phyloP scores from a whole-genome alignment of 2,329 filamentous ascomycete genomes.

The Aspergillus glaucus region DNA sequence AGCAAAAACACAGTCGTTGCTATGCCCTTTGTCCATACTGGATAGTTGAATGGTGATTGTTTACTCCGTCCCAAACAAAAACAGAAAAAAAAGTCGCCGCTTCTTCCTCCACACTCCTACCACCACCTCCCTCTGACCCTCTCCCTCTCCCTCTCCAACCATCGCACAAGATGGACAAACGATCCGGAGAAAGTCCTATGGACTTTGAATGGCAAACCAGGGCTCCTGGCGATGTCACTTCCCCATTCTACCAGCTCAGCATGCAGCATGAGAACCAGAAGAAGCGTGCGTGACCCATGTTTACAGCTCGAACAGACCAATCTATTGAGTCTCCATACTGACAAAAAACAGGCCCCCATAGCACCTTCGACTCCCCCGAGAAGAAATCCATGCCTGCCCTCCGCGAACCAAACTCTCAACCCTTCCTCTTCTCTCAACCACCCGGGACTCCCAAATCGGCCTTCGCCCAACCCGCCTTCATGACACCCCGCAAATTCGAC shows the following conservation, averaged over 20 bases:
- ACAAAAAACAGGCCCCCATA: slow-evolving; percentile 30
- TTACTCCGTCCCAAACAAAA: slow-evolving; percentile 1
- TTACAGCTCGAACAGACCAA: background rate
- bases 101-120: slow-evolving; percentile 18
- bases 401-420: slow-evolving; percentile 45
- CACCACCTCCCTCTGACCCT: slow-evolving; percentile 4
- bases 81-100: background rate
- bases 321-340: background rate
- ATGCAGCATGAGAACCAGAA: slow-evolving; percentile 36
- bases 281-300: slow-evolving; percentile 34
- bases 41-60: background rate
- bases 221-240: slow-evolving; percentile 40
- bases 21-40: background rate
- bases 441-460: slow-evolving; percentile 25
- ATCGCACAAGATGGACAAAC: slow-evolving; percentile 27
- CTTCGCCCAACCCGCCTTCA: slow-evolving; percentile 40
- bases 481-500: slow-evolving; percentile 44
- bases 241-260: slow-evolving; percentile 44
- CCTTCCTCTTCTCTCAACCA: slow-evolving; percentile 44
- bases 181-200: slow-evolving; percentile 44
- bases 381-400: slow-evolving; percentile 44
- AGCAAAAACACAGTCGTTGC: background rate
- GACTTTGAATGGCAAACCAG: slow-evolving; percentile 46
- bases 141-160: slow-evolving; percentile 3
- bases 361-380: slow-evolving; percentile 40